phyloP scores from a whole-genome alignment of 306 rosid species.

The Cucurbita moschata region DNA sequence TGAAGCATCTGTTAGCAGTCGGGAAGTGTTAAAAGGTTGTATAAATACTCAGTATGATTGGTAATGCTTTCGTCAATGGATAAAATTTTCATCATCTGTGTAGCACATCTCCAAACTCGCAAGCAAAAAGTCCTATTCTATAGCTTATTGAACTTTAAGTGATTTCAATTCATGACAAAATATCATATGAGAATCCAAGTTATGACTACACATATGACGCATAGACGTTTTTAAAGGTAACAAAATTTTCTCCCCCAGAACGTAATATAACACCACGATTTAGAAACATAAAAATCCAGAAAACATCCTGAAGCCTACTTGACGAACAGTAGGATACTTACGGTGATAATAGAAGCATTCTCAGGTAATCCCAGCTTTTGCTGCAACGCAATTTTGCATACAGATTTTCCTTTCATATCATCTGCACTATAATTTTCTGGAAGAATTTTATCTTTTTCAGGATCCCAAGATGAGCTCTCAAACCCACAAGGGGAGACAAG shows the following conservation, averaged over 20 bases:
- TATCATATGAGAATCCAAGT: background rate
- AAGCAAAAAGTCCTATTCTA: background rate
- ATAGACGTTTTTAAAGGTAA: background rate
- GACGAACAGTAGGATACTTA: conserved; percentile 15
- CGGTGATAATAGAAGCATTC: conserved; percentile 38
- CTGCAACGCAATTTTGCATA: conserved; percentile 57
- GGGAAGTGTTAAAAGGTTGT: background rate
- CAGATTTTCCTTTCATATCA: conserved; percentile 54
- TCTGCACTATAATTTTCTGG: conserved; percentile 48
- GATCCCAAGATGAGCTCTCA: conserved; percentile 67
- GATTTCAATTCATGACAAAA: background rate
- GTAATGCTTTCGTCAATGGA: too few relatives aligned
- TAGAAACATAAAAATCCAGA: background rate
- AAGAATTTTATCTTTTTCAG: conserved; percentile 53
- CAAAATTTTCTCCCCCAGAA: background rate
- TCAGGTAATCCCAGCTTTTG: conserved; percentile 39
- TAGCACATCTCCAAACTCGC: background rate
- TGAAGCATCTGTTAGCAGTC: background rate
- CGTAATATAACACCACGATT: background rate
- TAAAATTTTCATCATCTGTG: background rate
- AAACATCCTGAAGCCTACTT: background rate
- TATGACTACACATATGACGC: background rate
- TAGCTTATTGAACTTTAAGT: background rate
- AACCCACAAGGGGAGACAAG: conserved; percentile 53
- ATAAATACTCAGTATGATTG: background rate